Evolutionary conservation across 306 rosid species (phyloP), one percentile per base, ranked within the genome.

Genomic region (Quercus alba): DNA sequence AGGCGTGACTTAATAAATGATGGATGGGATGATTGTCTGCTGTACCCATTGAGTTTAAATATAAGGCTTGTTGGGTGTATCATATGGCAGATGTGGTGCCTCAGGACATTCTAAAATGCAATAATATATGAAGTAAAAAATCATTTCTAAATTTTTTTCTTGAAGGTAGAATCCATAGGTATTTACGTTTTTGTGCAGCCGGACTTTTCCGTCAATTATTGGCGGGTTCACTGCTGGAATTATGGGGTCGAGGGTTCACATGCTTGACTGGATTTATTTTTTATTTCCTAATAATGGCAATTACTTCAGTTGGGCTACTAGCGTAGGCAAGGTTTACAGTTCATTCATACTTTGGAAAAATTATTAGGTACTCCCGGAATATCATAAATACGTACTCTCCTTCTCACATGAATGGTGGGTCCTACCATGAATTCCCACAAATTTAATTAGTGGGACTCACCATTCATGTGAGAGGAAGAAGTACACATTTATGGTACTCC

Each of bases 211-310:
- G 93, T 90, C 98, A 68, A 95, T 93, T 77, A 90, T 95, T 66
- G 94, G 97, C 5, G 98, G 99, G 25, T 94, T 93, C 78, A 91
- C 89, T 89, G 99, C 97, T 84, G 99, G 99, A 80, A 90, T 93
- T 80, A 82, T 89, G 87, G n/a, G n/a, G n/a, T n/a, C n/a, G n/a
- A n/a, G 99, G 99, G 58, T 87, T 93, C 84, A 93, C 97, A 1
- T 80, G 97, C 89, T 81, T 91, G 82, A 87, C 85, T 72, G 97
- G 98, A 77, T 94, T 92, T 82, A 64, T 94, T 69, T 82, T 92
- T 69, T 91, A 91, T 83, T 83, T 89, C 75, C 90, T 91, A 82
- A 87, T 93, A 80, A 91, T 93, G 97, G 89, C 88, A 76, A 21
- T 91, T 71, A 88, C 93, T 64, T 91, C 97, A 66, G 56, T 91